Percentiles rank a stretch among this genome's conserved stretches.
Conservation (phyloP, 768 basidiomycete species). For the Leccinum pellstonianum region DNA sequence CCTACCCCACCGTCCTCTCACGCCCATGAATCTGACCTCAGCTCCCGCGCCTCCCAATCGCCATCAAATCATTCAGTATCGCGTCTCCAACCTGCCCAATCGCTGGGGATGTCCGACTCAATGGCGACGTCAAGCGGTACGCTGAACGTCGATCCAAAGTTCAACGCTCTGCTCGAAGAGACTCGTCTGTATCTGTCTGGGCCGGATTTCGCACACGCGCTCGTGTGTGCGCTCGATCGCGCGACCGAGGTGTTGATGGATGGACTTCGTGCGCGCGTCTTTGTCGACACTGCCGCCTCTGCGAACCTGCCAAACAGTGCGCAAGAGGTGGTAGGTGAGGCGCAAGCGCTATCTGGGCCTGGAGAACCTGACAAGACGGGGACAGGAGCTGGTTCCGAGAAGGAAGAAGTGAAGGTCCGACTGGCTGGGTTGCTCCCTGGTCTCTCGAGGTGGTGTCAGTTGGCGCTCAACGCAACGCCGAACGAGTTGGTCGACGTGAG, state of each 20-base stretch:
- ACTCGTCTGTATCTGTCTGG: constrained; percentile 62
- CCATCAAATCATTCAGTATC: constrained; percentile 21
- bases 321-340: constrained; percentile 5
- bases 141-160: constrained; percentile 34
- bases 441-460: constrained; percentile 72
- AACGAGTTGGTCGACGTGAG: constrained; percentile 85
- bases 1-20: constrained; percentile 24
- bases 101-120: background rate
- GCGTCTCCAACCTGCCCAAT: constrained; percentile 11
- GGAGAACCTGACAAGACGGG: constrained; percentile 14
- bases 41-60: constrained; percentile 31
- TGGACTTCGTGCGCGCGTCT: constrained; percentile 65
- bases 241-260: constrained; percentile 64
- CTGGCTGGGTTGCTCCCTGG: constrained; percentile 81
- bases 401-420: constrained; percentile 52
- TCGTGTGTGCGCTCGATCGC: constrained; percentile 71
- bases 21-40: constrained; percentile 15
- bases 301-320: constrained; percentile 4
- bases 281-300: constrained; percentile 35
- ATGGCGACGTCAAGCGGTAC: constrained; percentile 7
- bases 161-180: constrained; percentile 66
- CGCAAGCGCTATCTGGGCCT: constrained; percentile 6
- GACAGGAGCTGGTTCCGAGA: constrained; percentile 11
- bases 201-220: constrained; percentile 65
- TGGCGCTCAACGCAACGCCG: constrained; percentile 64